Percentiles rank a stretch among this genome's conserved stretches.
These are phyloP conservation scores for Cryptococcus hybrid DNA, from an alignment of 1,284 basidiomycete genomes.

Conservation along the genomic window DNA sequence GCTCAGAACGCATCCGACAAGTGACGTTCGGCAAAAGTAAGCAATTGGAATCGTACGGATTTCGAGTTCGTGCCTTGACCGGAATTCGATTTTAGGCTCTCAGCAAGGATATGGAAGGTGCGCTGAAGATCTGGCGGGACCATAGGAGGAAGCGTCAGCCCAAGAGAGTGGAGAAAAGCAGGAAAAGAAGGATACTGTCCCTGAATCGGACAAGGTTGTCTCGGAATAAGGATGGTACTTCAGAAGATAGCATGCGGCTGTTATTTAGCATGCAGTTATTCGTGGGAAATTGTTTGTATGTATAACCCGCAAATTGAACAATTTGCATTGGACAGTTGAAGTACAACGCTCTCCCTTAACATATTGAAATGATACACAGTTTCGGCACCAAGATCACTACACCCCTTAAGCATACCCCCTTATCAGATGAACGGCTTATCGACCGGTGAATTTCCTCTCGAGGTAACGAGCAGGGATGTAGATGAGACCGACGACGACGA, in stretches of 20 bases:
- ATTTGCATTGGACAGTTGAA: conserved; percentile 3
- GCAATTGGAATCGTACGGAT: background rate
- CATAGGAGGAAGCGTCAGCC: background rate
- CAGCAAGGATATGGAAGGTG: conserved; percentile 44
- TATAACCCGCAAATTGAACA: background rate
- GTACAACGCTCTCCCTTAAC: conserved; percentile 1
- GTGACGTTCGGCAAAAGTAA: conserved; percentile 38
- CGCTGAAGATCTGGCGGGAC: conserved; percentile 47
- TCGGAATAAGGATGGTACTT: too few species aligned
- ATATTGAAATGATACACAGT: background rate
- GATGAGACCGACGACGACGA: conserved; percentile 30
- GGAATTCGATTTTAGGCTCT: conserved; percentile 30
- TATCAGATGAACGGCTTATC: conserved; percentile 17
- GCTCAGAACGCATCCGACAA: conserved; percentile 55
- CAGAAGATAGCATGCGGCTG: too few species aligned
- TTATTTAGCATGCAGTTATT: too few species aligned
- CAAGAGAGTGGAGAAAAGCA: background rate
- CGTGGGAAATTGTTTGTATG: too few species aligned
- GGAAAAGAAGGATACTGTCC: background rate
- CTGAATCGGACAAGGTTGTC: too few species aligned
- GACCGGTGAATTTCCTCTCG: conserved; percentile 41
- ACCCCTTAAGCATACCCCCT: background rate
- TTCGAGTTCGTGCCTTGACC: background rate
- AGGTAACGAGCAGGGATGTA: conserved; percentile 38
- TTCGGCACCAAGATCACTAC: background rate